phyloP scores from a whole-genome alignment of 305 asterid species.

The Fraxinus velutina region DNA sequence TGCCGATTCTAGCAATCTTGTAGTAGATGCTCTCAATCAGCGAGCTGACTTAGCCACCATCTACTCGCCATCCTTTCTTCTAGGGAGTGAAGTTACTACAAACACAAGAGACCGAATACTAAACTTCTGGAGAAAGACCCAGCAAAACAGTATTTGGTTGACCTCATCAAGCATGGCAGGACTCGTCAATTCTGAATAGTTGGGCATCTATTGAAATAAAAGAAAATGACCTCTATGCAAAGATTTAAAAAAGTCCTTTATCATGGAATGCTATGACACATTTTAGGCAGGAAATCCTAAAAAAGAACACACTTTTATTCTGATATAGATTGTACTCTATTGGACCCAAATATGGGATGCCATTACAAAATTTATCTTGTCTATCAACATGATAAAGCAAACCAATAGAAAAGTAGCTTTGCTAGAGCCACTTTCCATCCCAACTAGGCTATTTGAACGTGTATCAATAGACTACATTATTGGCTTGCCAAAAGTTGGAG shows the following conservation, averaged over 20 bases:
- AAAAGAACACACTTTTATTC: neutral
- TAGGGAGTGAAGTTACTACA: no score
- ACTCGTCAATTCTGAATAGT: neutral
- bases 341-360: neutral
- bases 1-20: no score
- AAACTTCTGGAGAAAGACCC: neutral
- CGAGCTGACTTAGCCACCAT: no score
- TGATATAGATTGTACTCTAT: neutral
- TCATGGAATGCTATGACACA: neutral
- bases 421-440: neutral
- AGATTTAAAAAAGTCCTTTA: no score
- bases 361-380: neutral
- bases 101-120: no score
- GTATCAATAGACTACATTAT: neutral
- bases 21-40: no score
- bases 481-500: conserved; percentile 1
- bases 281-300: neutral
- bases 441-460: neutral
- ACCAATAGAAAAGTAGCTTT: neutral
- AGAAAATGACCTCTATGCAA: neutral
- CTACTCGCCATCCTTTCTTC: no score
- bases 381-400: neutral
- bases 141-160: neutral
- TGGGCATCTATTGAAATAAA: neutral
- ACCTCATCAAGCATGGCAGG: neutral